Evolutionary conservation across 2,329 filamentous ascomycete genomes (phyloP).

Genomic region (Penicillium sp.): DNA sequence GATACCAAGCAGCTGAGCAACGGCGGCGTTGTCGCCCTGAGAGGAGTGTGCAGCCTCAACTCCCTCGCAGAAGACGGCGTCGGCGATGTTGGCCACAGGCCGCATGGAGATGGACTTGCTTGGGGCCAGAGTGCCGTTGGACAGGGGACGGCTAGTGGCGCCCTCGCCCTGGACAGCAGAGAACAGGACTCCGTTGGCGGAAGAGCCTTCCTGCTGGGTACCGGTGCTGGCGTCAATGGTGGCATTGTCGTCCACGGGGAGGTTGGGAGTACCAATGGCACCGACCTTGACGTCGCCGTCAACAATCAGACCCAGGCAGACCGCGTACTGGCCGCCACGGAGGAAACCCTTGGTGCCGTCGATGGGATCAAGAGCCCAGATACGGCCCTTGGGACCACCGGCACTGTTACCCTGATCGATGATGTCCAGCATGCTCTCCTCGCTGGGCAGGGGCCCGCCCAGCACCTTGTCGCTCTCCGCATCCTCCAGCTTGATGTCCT

Average conservation of each 20-base stretch:
- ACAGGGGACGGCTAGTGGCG: slow-evolving; percentile 74
- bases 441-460: slow-evolving; percentile 62
- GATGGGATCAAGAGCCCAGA: slow-evolving; percentile 97
- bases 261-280: slow-evolving; percentile 90
- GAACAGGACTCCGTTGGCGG: slow-evolving; percentile 80
- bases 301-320: slow-evolving; percentile 85
- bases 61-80: slow-evolving; percentile 92
- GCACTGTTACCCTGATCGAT: slow-evolving; percentile 51
- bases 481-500: slow-evolving; percentile 64
- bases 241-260: slow-evolving; percentile 76
- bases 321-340: slow-evolving; percentile 91
- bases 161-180: slow-evolving; percentile 75
- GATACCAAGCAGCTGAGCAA: slow-evolving; percentile 80
- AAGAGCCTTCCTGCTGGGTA: slow-evolving; percentile 65
- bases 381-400: slow-evolving; percentile 49
- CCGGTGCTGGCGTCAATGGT: slow-evolving; percentile 68
- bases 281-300: slow-evolving; percentile 92
- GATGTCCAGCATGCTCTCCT: slow-evolving; percentile 56
- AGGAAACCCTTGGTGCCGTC: slow-evolving; percentile 98
- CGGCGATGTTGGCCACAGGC: slow-evolving; percentile 63
- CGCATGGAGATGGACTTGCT: slow-evolving; percentile 73
- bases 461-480: slow-evolving; percentile 60
- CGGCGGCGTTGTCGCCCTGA: slow-evolving; percentile 79
- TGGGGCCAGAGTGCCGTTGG: slow-evolving; percentile 36
- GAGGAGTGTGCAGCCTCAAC: slow-evolving; percentile 90